These are phyloP conservation scores for Rhododendron henanense DNA, from an alignment of 148 eudicot genomes.

Conservation along the genomic window DNA sequence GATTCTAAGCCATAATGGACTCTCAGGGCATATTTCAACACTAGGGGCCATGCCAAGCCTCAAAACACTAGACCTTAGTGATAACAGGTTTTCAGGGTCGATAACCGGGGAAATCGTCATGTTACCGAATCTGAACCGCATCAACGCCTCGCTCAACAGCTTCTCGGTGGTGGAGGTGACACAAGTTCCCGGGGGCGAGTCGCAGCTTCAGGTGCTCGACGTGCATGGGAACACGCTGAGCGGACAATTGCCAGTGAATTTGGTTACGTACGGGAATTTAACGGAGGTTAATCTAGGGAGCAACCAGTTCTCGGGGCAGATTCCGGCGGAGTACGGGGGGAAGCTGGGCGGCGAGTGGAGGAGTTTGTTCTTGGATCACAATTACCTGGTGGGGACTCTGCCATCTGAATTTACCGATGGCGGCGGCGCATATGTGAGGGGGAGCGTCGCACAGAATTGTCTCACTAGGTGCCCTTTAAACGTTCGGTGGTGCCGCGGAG, in stretches of 20 bases:
- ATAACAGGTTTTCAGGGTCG: constrained; percentile 56
- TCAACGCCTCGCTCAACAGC: constrained; percentile 50
- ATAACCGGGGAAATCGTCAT: constrained; percentile 34
- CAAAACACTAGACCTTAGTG: constrained; percentile 45
- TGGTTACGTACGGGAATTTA: constrained; percentile 48
- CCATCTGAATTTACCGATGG: constrained; percentile 36
- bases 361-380: constrained; percentile 52
- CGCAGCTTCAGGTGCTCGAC: constrained; percentile 44
- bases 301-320: constrained; percentile 56
- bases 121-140: constrained; percentile 34
- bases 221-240: constrained; percentile 47
- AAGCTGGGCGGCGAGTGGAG: constrained; percentile 51
- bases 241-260: constrained; percentile 50
- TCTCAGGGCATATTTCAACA: constrained; percentile 47
- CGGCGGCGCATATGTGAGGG: constrained; percentile 23
- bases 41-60: constrained; percentile 34
- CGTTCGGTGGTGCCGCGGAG: constrained; percentile 47
- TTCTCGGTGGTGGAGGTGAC: constrained; percentile 47
- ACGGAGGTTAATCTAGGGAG: constrained; percentile 42
- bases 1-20: constrained; percentile 41
- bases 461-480: constrained; percentile 44
- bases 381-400: constrained; percentile 50
- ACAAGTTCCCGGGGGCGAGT: constrained; percentile 23
- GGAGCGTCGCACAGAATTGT: constrained; percentile 60
- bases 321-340: constrained; percentile 47